Conservation (phyloP, 306 rosid species). For the Quercus berberidifolia region DNA sequence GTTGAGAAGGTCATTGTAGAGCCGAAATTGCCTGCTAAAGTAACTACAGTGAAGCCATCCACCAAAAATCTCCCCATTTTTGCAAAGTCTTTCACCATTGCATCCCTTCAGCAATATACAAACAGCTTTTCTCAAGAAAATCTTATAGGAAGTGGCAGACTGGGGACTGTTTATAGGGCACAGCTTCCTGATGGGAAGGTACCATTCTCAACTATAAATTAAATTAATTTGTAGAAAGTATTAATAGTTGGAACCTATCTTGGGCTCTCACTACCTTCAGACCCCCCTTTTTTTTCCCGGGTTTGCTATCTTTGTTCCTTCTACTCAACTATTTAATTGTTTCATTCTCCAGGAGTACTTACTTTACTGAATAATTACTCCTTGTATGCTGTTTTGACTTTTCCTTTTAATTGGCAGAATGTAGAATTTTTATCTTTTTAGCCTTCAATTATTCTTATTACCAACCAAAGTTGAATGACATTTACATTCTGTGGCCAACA, state of each 20-base stretch:
- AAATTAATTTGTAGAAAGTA: constrained; percentile 14
- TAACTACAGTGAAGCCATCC: constrained; percentile 39
- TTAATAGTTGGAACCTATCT: constrained; percentile 5
- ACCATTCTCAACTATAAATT: constrained; percentile 24
- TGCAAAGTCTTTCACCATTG: constrained; percentile 73
- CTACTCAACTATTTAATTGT: not conserved
- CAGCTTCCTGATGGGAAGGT: constrained; percentile 95
- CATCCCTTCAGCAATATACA: constrained; percentile 92
- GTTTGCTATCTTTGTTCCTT: not conserved
- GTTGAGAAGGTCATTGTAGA: constrained; percentile 55
- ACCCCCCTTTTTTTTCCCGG: not conserved
- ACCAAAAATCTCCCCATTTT: constrained; percentile 36
- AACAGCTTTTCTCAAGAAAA: constrained; percentile 92
- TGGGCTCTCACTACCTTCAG: not conserved
- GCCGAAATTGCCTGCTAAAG: constrained; percentile 41
- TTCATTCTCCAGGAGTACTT: too few relatives aligned
- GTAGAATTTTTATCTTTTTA: not conserved
- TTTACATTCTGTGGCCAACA: not conserved
- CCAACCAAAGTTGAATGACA: not conserved
- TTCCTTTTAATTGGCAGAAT: not conserved
- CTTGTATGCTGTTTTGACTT: not conserved
- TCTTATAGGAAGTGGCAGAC: constrained; percentile 81
- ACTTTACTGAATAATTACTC: not conserved
- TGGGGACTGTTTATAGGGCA: constrained; percentile 90
- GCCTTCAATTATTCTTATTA: not conserved